These are phyloP conservation scores for Corymbia maculata DNA, from an alignment of 345 rosid species.

Conservation along the genomic window DNA sequence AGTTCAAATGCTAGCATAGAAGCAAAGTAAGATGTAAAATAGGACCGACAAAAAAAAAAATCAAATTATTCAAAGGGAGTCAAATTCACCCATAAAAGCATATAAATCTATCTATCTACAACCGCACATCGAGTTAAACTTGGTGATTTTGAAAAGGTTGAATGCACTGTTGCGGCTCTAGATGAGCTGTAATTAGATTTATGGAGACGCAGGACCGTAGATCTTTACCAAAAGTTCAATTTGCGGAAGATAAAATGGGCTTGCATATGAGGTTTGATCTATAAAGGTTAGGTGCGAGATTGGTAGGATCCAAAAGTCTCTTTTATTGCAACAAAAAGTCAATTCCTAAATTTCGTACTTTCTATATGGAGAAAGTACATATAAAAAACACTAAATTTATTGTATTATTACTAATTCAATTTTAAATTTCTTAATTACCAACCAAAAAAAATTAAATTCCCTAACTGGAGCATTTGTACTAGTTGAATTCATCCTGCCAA, in stretches of 20 bases:
- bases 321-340: background rate
- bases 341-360: background rate
- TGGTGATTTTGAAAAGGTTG: background rate
- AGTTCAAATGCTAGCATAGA: no score
- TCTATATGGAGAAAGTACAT: no score
- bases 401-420: no score
- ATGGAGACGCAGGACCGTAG: rapidly evolving
- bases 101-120: background rate
- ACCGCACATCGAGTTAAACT: background rate
- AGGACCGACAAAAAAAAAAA: no score
- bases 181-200: background rate
- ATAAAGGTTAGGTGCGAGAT: background rate
- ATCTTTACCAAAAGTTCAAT: background rate
- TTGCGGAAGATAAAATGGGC: background rate
- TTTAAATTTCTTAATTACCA: no score
- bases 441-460: no score
- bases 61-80: background rate
- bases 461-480: no score
- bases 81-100: background rate
- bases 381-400: no score
- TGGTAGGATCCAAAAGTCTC: background rate
- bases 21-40: no score
- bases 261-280: background rate
- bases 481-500: no score
- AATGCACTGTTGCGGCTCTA: background rate